Evolutionary conservation across 495 filamentous ascomycete genomes (phyloP).

Genomic region (Trichoderma reesei): DNA sequence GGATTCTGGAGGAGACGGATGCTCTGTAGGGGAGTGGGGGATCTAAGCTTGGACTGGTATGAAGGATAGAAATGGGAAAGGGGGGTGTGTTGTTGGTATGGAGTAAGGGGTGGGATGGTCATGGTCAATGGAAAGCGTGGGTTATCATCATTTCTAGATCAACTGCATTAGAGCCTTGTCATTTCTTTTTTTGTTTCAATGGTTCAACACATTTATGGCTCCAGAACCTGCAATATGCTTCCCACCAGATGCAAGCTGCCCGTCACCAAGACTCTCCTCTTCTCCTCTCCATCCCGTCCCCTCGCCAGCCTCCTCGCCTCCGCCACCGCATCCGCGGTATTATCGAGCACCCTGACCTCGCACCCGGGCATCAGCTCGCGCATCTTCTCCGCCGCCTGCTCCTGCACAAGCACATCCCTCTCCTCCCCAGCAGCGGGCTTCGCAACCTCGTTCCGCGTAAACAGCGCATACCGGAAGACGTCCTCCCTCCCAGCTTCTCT

Average conservation of each 20-base stretch:
- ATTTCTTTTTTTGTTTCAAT: background rate
- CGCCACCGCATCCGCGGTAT: slow-evolving; percentile 22
- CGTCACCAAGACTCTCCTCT: slow-evolving; percentile 47
- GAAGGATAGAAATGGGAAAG: background rate
- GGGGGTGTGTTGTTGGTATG: background rate
- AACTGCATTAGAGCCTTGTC: background rate
- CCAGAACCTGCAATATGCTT: slow-evolving; percentile 66
- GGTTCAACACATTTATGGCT: slow-evolving; percentile 23
- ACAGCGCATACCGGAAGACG: slow-evolving; percentile 29
- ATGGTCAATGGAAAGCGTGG: background rate
- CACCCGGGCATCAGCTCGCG: slow-evolving; percentile 13
- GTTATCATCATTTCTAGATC: no score
- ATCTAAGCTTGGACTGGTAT: background rate
- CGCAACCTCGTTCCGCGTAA: slow-evolving; percentile 32
- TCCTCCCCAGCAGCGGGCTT: slow-evolving; percentile 14
- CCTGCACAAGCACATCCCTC: slow-evolving; percentile 29
- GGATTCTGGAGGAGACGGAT: slow-evolving; percentile 35
- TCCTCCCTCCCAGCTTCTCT: background rate
- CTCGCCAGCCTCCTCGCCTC: slow-evolving; percentile 16
- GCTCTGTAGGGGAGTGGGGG: slow-evolving; percentile 20
- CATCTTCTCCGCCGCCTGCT: slow-evolving; percentile 21
- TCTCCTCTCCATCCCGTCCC: slow-evolving; percentile 14
- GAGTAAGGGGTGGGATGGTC: background rate
- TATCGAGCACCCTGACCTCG: slow-evolving; percentile 16
- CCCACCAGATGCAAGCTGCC: slow-evolving; percentile 88